A percentile compares a stretch with the other conserved stretches of the same genome.
Conservation (phyloP, 257 asterid species). For the Nicotiana otophora region DNA sequence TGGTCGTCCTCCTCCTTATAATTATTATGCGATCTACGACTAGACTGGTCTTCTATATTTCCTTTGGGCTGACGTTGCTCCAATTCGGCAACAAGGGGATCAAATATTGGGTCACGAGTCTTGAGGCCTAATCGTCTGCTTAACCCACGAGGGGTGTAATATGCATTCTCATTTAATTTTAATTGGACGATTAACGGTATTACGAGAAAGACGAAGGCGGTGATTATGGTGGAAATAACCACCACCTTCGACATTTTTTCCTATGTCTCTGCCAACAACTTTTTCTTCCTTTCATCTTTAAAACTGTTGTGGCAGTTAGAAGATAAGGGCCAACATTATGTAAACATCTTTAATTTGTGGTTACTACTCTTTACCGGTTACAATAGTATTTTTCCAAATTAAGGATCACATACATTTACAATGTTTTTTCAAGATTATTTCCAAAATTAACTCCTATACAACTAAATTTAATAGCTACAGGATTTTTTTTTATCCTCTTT, state of each 20-base stretch:
- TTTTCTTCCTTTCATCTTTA: background rate
- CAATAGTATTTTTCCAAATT: background rate
- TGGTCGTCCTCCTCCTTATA: background rate
- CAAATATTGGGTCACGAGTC: constrained; percentile 9
- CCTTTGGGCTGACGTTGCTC: background rate
- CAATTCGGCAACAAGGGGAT: constrained; percentile 19
- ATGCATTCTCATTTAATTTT: background rate
- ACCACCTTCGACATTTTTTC: constrained; percentile 37
- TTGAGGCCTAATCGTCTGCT: constrained; percentile 25
- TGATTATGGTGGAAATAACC: constrained; percentile 17
- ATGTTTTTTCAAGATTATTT: background rate
- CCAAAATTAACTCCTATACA: background rate
- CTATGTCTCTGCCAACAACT: background rate
- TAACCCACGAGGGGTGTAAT: background rate
- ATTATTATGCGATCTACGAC: background rate
- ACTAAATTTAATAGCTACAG: too few species aligned
- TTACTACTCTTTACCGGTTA: background rate
- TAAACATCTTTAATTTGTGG: background rate
- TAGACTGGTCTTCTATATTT: background rate
- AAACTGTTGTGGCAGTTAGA: background rate
- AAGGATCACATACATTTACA: background rate
- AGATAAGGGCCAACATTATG: background rate
- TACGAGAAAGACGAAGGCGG: constrained; percentile 18
- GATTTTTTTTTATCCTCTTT: too few species aligned
- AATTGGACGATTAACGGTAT: background rate